phyloP scores from a whole-genome alignment of 306 rosid genomes.

The Elaeagnus macrophylla region DNA sequence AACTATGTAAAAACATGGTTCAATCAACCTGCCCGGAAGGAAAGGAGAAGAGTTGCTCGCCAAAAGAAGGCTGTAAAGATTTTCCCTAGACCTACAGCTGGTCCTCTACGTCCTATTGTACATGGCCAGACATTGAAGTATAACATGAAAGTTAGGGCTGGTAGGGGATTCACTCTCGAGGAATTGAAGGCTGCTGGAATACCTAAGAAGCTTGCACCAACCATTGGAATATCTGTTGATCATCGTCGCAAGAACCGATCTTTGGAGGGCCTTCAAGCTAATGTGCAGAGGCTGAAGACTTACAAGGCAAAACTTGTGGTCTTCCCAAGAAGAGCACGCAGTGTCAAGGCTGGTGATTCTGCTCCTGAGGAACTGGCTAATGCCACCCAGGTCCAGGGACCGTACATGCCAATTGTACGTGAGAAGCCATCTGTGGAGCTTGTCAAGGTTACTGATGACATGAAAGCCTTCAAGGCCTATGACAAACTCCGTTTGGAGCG shows the following conservation, averaged over 20 bases:
- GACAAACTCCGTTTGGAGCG: no score
- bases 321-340: slow-evolving; percentile 64
- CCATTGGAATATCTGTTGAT: slow-evolving; percentile 61
- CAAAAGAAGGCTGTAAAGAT: slow-evolving; percentile 66
- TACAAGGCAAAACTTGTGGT: slow-evolving; percentile 66
- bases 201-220: slow-evolving; percentile 58
- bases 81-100: slow-evolving; percentile 60
- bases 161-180: no score
- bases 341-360: slow-evolving; percentile 54
- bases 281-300: slow-evolving; percentile 61
- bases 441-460: no score
- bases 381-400: slow-evolving; percentile 50
- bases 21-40: slow-evolving; percentile 61
- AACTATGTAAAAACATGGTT: slow-evolving; percentile 69
- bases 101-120: slow-evolving; percentile 54
- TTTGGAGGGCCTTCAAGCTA: slow-evolving; percentile 47
- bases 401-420: slow-evolving; percentile 39
- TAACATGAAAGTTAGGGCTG: no score
- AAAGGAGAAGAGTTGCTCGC: slow-evolving; percentile 55
- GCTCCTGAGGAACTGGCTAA: slow-evolving; percentile 49
- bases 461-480: no score
- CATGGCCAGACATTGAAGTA: slow-evolving; percentile 71
- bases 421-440: slow-evolving; percentile 47
- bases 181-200: slow-evolving; percentile 66
- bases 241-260: slow-evolving; percentile 59